Conservation (phyloP, 2,329 filamentous ascomycete species). For the Fusarium fujikuroi region DNA sequence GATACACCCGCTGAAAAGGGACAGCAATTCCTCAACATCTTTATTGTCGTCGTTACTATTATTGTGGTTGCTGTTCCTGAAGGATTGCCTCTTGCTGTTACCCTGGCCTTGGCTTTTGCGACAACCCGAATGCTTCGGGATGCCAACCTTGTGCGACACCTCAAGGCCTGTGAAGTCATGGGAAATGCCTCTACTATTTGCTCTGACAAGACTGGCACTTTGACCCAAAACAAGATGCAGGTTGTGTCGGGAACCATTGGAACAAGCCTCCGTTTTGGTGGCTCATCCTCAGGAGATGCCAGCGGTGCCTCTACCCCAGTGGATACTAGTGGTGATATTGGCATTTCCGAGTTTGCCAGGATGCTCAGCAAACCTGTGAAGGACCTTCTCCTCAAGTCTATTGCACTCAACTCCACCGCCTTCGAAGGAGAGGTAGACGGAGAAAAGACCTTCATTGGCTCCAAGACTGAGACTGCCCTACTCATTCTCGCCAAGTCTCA, state of each 20-base stretch:
- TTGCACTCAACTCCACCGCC: conserved; percentile 76
- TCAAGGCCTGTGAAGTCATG: conserved; percentile 85
- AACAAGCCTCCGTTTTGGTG: conserved; percentile 65
- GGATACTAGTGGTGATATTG: conserved; percentile 52
- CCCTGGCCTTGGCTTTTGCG: conserved; percentile 79
- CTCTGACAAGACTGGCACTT: conserved; percentile 74
- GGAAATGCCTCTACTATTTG: conserved; percentile 79
- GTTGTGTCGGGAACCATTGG: conserved; percentile 71
- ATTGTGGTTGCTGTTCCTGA: conserved; percentile 84
- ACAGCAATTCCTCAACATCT: conserved; percentile 78
- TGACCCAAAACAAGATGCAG: conserved; percentile 77
- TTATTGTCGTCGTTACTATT: conserved; percentile 82
- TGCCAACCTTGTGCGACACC: conserved; percentile 79
- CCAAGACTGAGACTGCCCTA: conserved; percentile 81
- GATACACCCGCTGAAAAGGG: conserved; percentile 77
- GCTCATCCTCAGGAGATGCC: conserved; percentile 43
- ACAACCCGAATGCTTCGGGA: conserved; percentile 82
- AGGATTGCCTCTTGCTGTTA: conserved; percentile 81
- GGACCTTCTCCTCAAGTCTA: conserved; percentile 67
- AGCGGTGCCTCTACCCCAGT: conserved; percentile 41
- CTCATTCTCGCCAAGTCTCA: conserved; percentile 75
- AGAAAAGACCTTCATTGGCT: conserved; percentile 74
- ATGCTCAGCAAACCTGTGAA: conserved; percentile 60
- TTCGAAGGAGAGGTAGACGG: conserved; percentile 81
- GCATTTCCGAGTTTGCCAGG: conserved; percentile 58